A percentile compares a stretch with the other conserved stretches of the same genome.
Conservation (phyloP, 495 filamentous ascomycete genomes). For the Oleoguttula mirabilis region DNA sequence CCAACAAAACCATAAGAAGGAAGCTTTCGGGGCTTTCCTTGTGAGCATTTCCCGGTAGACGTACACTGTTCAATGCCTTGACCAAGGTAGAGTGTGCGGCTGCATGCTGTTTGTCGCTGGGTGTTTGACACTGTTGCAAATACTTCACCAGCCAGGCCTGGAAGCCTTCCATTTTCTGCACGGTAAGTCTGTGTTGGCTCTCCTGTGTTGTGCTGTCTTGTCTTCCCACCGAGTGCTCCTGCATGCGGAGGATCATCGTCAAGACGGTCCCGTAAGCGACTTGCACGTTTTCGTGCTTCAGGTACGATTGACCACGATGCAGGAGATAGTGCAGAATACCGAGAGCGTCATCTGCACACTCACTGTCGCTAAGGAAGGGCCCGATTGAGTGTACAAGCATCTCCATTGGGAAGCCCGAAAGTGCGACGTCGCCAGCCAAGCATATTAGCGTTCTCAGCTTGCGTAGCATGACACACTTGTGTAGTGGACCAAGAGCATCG, state of each 20-base stretch:
- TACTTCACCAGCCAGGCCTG: constrained; percentile 58
- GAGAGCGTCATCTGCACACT: constrained; percentile 86
- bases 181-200: constrained; percentile 56
- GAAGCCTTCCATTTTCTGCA: constrained; percentile 54
- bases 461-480: constrained; percentile 74
- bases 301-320: constrained; percentile 50
- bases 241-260: constrained; percentile 61
- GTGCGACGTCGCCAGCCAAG: constrained; percentile 57
- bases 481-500: constrained; percentile 74
- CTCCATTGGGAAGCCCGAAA: constrained; percentile 74
- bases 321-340: constrained; percentile 81
- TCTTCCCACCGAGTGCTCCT: constrained; percentile 53
- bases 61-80: background rate
- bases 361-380: constrained; percentile 63
- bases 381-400: constrained; percentile 76
- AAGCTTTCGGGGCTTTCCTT: constrained; percentile 55
- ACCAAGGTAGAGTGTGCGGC: background rate
- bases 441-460: constrained; percentile 74
- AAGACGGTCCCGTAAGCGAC: constrained; percentile 71
- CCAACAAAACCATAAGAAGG: constrained; percentile 59
- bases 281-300: constrained; percentile 45
- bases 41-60: constrained; percentile 42
- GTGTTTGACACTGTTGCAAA: constrained; percentile 37
- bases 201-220: constrained; percentile 64
- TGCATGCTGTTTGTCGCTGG: background rate